These are phyloP conservation scores for Linnemannia schmuckeri DNA, from an alignment of 192 early-diverging fungal genomes.

Conservation along the genomic window DNA sequence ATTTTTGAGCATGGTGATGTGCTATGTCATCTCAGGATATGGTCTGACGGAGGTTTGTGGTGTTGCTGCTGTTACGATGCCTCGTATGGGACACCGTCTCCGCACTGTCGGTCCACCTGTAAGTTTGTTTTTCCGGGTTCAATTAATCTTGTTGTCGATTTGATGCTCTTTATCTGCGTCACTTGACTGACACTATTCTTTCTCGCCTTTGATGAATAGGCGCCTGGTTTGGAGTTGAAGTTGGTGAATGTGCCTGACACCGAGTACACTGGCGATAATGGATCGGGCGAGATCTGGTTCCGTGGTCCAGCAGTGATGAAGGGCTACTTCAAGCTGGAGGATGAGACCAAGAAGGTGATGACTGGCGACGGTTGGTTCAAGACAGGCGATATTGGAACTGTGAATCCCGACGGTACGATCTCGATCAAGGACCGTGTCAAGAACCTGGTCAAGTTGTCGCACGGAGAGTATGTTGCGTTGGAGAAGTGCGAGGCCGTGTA, in stretches of 20 bases:
- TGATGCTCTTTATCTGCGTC: background rate
- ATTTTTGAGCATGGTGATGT: conserved; percentile 74
- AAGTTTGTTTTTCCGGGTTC: background rate
- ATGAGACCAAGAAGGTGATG: conserved; percentile 70
- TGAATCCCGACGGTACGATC: conserved; percentile 77
- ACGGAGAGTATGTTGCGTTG: conserved; percentile 80
- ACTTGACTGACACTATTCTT: background rate
- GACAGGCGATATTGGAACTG: conserved; percentile 83
- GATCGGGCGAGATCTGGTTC: conserved; percentile 76
- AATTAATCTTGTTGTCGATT: background rate
- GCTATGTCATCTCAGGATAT: conserved; percentile 76
- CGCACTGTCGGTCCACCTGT: conserved; percentile 76
- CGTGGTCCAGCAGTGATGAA: conserved; percentile 72
- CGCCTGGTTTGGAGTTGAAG: conserved; percentile 71
- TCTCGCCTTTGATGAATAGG: background rate
- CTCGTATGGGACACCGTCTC: conserved; percentile 55
- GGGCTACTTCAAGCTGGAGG: conserved; percentile 76
- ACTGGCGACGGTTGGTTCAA: conserved; percentile 79
- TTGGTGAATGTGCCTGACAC: conserved; percentile 70
- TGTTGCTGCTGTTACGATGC: conserved; percentile 59
- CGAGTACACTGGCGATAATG: conserved; percentile 61
- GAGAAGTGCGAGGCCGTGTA: conserved; percentile 79
- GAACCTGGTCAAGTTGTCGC: conserved; percentile 81
- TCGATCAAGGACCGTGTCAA: conserved; percentile 86
- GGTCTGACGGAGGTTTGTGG: conserved; percentile 82